Percentiles rank a stretch among this genome's conserved stretches.
phyloP scores from a whole-genome alignment of 257 asterid genomes.

The Fraxinus anomala region DNA sequence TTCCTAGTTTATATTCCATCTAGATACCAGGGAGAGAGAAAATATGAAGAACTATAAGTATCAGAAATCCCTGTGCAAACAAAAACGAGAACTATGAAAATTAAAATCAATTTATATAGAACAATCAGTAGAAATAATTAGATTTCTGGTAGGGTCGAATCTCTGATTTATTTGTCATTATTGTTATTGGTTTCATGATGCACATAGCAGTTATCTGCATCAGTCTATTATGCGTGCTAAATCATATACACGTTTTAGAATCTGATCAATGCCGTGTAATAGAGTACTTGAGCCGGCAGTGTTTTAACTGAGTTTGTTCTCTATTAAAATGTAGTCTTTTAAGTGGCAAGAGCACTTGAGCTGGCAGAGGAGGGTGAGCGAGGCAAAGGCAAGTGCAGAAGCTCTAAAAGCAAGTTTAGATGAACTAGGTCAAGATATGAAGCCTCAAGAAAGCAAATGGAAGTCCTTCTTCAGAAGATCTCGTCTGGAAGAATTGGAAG shows the following conservation, averaged over 20 bases:
- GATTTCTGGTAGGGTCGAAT: neutral
- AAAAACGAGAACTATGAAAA: neutral
- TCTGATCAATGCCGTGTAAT: neutral
- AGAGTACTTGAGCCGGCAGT: neutral
- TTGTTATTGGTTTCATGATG: neutral
- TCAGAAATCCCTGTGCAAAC: neutral
- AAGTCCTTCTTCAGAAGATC: conserved; percentile 73
- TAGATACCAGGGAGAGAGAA: neutral
- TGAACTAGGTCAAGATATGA: conserved; percentile 55
- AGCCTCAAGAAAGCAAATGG: conserved; percentile 74
- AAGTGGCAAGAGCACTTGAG: conserved; percentile 88
- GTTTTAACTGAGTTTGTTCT: neutral
- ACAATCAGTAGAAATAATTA: neutral
- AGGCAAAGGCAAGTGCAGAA: conserved; percentile 84
- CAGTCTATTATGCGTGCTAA: neutral
- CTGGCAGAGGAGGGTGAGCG: conserved; percentile 81
- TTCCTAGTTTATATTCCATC: neutral
- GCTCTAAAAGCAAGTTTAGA: conserved; percentile 76
- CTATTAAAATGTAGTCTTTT: conserved; percentile 59
- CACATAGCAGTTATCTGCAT: neutral
- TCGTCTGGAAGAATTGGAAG: conserved; percentile 60
- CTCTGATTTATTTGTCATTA: neutral
- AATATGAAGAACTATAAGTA: neutral
- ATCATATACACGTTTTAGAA: neutral
- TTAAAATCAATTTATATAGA: neutral